phyloP scores from a whole-genome alignment of 2,329 filamentous ascomycete genomes.

The Venturia nashicola region DNA sequence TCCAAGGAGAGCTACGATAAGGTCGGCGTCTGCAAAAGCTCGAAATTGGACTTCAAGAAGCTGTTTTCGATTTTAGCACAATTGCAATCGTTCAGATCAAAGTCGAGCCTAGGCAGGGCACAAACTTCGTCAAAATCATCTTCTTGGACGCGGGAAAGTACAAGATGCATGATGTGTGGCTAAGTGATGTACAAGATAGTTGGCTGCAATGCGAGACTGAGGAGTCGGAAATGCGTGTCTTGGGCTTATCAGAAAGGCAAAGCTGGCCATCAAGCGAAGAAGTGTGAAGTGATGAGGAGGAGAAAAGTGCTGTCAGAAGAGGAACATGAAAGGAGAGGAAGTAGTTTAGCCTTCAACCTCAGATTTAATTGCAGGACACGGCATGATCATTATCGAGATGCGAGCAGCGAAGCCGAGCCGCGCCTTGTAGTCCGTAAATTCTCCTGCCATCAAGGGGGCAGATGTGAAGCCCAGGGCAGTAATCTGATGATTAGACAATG shows the following conservation, averaged over 20 bases:
- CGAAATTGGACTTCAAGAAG: slow-evolving; percentile 11
- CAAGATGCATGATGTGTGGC: slow-evolving; percentile 5
- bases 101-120: too few species aligned
- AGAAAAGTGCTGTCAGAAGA: not conserved
- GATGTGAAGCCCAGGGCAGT: too few species aligned
- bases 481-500: too few species aligned
- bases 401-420: not conserved
- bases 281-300: not conserved
- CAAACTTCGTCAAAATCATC: slow-evolving; percentile 10
- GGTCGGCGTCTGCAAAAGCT: slow-evolving; percentile 7
- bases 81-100: not conserved
- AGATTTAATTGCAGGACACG: not conserved
- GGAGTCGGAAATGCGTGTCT: not conserved
- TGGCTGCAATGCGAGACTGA: not conserved
- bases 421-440: not conserved
- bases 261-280: not conserved
- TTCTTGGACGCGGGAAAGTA: slow-evolving; percentile 7
- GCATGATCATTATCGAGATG: not conserved
- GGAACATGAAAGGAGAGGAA: not conserved
- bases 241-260: not conserved
- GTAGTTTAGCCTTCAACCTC: not conserved
- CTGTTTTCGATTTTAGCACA: not conserved
- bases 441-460: too few species aligned
- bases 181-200: not conserved
- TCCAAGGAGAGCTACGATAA: slow-evolving; percentile 11